Evolutionary conservation across 192 early-diverging fungal species (phyloP).

Genomic region (Umbelopsis sp.): DNA sequence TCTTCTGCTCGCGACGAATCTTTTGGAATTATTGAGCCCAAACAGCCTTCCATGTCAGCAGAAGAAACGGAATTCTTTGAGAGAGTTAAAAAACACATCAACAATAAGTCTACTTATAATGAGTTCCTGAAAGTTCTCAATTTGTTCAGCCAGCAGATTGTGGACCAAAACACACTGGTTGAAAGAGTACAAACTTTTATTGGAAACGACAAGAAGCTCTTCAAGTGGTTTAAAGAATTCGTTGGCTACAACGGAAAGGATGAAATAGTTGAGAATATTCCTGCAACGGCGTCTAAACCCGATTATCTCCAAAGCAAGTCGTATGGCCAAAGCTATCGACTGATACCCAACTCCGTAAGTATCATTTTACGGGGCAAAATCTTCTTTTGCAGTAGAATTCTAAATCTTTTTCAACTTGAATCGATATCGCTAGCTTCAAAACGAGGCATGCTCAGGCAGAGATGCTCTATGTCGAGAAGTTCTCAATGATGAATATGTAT

Average conservation of each 20-base stretch:
- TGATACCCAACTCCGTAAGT: conserved; percentile 66
- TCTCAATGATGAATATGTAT: conserved; percentile 95
- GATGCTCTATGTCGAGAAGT: conserved; percentile 92
- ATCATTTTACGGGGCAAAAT: no score
- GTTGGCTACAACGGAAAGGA: conserved; percentile 82
- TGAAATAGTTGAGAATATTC: conserved; percentile 63
- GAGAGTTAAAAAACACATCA: conserved; percentile 82
- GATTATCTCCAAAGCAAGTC: conserved; percentile 62
- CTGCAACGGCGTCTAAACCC: conserved; percentile 58
- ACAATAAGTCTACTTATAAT: conserved; percentile 86
- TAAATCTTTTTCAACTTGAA: no score
- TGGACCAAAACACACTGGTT: conserved; percentile 81
- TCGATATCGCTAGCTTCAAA: conserved; percentile 43
- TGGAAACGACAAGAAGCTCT: conserved; percentile 78
- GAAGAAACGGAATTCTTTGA: conserved; percentile 97
- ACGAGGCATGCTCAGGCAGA: conserved; percentile 82
- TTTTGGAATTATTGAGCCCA: conserved; percentile 28
- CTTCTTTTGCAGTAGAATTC: no score
- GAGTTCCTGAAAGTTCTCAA: conserved; percentile 97
- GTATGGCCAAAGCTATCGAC: conserved; percentile 75
- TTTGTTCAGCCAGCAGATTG: conserved; percentile 90
- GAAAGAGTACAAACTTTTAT: conserved; percentile 88
- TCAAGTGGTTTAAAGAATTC: conserved; percentile 93
- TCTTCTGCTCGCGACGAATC: background rate
- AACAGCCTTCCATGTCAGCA: conserved; percentile 42